phyloP scores from a whole-genome alignment of 2,329 filamentous ascomycete genomes.

The Clarireedia sp. region DNA sequence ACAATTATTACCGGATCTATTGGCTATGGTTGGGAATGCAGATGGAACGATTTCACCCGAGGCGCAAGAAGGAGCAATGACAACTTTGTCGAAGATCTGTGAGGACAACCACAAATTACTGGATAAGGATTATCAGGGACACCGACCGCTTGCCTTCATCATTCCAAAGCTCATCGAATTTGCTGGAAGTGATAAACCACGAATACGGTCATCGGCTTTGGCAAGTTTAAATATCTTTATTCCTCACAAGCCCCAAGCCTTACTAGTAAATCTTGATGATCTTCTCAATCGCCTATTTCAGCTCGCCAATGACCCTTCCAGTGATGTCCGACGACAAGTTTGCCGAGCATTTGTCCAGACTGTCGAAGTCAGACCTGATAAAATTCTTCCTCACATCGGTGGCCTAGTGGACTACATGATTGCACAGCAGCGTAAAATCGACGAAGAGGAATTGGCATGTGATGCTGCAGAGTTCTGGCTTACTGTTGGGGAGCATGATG shows the following conservation, averaged over 20 bases:
- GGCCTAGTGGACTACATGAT: slow-evolving; percentile 92
- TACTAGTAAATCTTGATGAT: slow-evolving; percentile 71
- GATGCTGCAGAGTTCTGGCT: slow-evolving; percentile 98
- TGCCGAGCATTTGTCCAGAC: slow-evolving; percentile 90
- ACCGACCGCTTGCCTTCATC: slow-evolving; percentile 79
- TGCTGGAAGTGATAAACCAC: slow-evolving; percentile 65
- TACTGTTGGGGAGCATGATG: slow-evolving; percentile 79
- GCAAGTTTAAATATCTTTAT: slow-evolving; percentile 89
- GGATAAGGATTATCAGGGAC: slow-evolving; percentile 79
- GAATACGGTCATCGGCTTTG: slow-evolving; percentile 72
- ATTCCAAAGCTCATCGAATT: slow-evolving; percentile 88
- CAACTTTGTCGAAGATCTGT: slow-evolving; percentile 87
- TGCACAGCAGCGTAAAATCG: slow-evolving; percentile 69
- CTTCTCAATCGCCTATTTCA: slow-evolving; percentile 78
- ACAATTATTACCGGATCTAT: slow-evolving; percentile 74
- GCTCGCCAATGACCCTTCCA: slow-evolving; percentile 66
- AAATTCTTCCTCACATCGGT: slow-evolving; percentile 78
- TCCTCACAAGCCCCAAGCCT: slow-evolving; percentile 71
- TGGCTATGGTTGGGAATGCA: slow-evolving; percentile 69
- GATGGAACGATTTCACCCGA: slow-evolving; percentile 58
- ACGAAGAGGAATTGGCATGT: slow-evolving; percentile 82
- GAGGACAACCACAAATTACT: slow-evolving; percentile 87
- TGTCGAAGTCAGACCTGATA: slow-evolving; percentile 83
- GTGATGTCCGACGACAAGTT: slow-evolving; percentile 84
- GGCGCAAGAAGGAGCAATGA: slow-evolving; percentile 88